Conservation (phyloP, 148 eudicot species). For the Camellia granthamiana region DNA sequence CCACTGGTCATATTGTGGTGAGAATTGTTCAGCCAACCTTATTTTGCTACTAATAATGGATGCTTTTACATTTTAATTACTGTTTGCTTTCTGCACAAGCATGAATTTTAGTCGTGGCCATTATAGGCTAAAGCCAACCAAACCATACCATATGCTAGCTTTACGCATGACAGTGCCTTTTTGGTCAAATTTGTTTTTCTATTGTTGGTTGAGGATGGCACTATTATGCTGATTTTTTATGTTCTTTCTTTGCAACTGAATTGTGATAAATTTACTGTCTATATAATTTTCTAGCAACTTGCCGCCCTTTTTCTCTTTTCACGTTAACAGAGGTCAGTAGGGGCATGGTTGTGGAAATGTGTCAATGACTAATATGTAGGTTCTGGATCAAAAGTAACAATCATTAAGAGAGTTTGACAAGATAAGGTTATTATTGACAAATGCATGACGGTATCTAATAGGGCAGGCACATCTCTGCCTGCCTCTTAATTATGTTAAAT, state of each 20-base stretch:
- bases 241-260: background rate
- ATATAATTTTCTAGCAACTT: background rate
- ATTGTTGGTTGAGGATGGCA: background rate
- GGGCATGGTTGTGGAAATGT: slow-evolving; percentile 2
- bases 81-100: background rate
- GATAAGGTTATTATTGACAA: background rate
- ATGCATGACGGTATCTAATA: background rate
- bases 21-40: background rate
- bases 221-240: background rate
- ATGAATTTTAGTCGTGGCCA: background rate
- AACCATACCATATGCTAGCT: background rate
- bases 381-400: background rate
- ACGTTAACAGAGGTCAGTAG: background rate
- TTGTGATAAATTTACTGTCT: background rate
- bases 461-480: background rate
- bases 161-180: background rate
- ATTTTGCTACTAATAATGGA: background rate
- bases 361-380: background rate
- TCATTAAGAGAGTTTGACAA: background rate
- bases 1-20: slow-evolving; percentile 12
- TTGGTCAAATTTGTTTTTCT: background rate
- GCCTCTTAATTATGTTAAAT: background rate
- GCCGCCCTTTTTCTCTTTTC: background rate
- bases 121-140: background rate
- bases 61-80: background rate